Evolutionary conservation across 2,329 filamentous ascomycete species (phyloP).

Genomic region (Pseudogymnoascus sp.): DNA sequence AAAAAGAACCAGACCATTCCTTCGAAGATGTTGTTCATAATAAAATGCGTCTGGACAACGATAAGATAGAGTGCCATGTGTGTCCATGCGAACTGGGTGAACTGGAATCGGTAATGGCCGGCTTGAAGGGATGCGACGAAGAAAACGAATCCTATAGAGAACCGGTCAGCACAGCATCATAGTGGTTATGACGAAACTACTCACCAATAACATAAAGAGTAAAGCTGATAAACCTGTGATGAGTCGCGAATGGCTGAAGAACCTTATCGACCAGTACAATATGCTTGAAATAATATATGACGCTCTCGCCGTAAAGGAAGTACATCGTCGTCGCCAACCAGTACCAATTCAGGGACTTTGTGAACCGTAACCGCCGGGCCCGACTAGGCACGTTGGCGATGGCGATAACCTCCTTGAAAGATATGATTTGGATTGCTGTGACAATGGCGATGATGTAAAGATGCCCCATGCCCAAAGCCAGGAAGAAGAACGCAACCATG

Average conservation of each 20-base stretch:
- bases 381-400: slow-evolving; percentile 92
- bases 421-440: slow-evolving; percentile 89
- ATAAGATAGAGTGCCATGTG: slow-evolving; percentile 99
- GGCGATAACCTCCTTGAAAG: slow-evolving; percentile 98
- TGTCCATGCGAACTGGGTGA: slow-evolving; percentile 98
- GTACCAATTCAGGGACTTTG: slow-evolving; percentile 98
- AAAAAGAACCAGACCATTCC: slow-evolving; percentile 99
- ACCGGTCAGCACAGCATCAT: slow-evolving; percentile 26
- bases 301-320: slow-evolving; percentile 95
- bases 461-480: slow-evolving; percentile 87
- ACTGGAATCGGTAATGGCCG: slow-evolving; percentile 96
- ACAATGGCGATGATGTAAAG: slow-evolving; percentile 94
- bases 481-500: slow-evolving; percentile 93
- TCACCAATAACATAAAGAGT: slow-evolving; percentile 93
- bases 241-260: slow-evolving; percentile 84
- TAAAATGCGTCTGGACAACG: slow-evolving; percentile 95
- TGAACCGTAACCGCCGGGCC: slow-evolving; percentile 83
- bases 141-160: slow-evolving; percentile 76
- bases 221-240: slow-evolving; percentile 98
- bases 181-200: slow-evolving; percentile 26
- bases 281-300: slow-evolving; percentile 99
- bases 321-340: slow-evolving; percentile 99
- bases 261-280: slow-evolving; percentile 93
- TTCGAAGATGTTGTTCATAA: slow-evolving; percentile 99
- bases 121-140: slow-evolving; percentile 93